Base-by-base conservation (phyloP, 306 rosid species). In the Luffa acutangula region DNA sequence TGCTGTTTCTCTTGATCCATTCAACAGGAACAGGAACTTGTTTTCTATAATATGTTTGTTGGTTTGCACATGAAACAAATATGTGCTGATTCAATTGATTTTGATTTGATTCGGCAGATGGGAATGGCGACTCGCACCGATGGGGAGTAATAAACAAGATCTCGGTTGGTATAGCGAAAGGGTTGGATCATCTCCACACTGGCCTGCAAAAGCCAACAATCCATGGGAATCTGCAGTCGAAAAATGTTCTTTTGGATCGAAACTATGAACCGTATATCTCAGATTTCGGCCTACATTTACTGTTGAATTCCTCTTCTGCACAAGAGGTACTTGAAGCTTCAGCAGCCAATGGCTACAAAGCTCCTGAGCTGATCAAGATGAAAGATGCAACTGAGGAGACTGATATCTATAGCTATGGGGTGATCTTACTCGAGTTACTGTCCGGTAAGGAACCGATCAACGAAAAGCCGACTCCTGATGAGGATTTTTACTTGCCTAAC, bases 401-500 rank as follows among this genome's bases (percentile, higher is more conserved):
- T 7, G 99, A 96, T 79, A 81, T 93, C 60, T 96, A 84, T 76
- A 96, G 98, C 83, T 82, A 91, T 10, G 99, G 99, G 6, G 90
- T 96, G 41, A 86, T 93, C 90, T 77, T 91, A 33, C 92, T 93
- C 10, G 99, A 96, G 80, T 80, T 96, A 64, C 91, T 96, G 59
- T 91, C 99, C 1, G 97, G 99, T 78, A 96, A 89, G 82, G 98
- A 96, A 81, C 93, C 99, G n/a, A 83, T 93, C 82, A 93, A 90
- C 14, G 92, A 91, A 79, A 90, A 93, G 45, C 96, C 98, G 0
- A 91, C 91, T 37, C 90, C 96, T 1, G 94, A 91, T 60, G 97
- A 91, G 85, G 97, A 93, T 83, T 93, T 91, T 86, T 90, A 89
- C 83, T 67, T 96, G 85, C 97, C 99, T 42, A 82, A 90, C 84